These are phyloP conservation scores for Nyssa sinensis DNA, from an alignment of 148 eudicot genomes.

Conservation along the genomic window DNA sequence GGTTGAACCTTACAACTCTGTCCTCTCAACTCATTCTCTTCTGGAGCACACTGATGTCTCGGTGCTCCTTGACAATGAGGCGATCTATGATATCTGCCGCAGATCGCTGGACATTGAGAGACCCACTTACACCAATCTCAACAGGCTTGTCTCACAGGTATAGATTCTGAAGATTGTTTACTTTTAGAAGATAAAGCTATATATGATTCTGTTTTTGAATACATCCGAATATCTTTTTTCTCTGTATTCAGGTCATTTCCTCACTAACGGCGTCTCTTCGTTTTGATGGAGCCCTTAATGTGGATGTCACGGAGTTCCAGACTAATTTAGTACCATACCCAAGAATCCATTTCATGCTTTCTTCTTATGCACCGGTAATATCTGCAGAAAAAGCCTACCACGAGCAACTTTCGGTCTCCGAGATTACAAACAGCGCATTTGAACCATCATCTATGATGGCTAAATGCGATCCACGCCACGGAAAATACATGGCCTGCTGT, in stretches of 20 bases:
- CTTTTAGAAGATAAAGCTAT: too few relatives aligned
- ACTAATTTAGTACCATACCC: conserved; percentile 53
- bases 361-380: conserved; percentile 47
- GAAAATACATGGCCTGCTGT: conserved; percentile 58
- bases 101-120: conserved; percentile 47
- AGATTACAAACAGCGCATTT: conserved; percentile 49
- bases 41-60: conserved; percentile 53
- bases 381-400: conserved; percentile 50
- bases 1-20: conserved; percentile 51
- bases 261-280: conserved; percentile 48
- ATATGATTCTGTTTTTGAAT: too few relatives aligned
- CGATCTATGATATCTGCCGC: conserved; percentile 51
- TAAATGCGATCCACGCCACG: conserved; percentile 47
- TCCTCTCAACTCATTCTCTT: conserved; percentile 49
- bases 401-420: conserved; percentile 48
- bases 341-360: conserved; percentile 56
- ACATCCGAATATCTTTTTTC: too few relatives aligned
- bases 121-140: conserved; percentile 51
- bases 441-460: conserved; percentile 56
- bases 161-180: too few relatives aligned
- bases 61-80: conserved; percentile 47
- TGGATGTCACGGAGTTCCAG: conserved; percentile 51
- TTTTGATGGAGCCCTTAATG: conserved; percentile 48
- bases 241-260: conserved; percentile 35
- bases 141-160: conserved; percentile 57